Conservation (phyloP, 192 early-diverging fungal genomes). For the Paraglomus occultum region DNA sequence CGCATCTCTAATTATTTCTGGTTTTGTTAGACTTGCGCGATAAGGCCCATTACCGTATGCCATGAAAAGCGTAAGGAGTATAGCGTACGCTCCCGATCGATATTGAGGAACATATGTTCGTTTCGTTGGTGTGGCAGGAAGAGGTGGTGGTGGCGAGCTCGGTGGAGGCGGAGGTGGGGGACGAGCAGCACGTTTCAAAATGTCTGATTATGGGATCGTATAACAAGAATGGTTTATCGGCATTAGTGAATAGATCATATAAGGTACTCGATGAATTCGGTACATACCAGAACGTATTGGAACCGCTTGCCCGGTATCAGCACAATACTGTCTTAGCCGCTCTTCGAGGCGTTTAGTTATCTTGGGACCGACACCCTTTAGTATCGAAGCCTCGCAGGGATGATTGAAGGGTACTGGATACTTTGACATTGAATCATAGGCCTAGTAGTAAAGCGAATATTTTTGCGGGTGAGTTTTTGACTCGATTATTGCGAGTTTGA, state of each 20-base stretch:
- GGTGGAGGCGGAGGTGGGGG: too few relatives aligned
- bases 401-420: constrained; percentile 60
- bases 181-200: too few relatives aligned
- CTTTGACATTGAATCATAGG: constrained; percentile 57
- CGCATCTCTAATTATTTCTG: constrained; percentile 62
- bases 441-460: constrained; percentile 37
- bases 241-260: background rate
- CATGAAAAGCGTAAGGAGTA: constrained; percentile 66
- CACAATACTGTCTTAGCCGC: constrained; percentile 52
- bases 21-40: constrained; percentile 51
- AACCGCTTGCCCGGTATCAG: constrained; percentile 48
- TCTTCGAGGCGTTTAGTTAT: constrained; percentile 53
- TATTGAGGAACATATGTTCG: constrained; percentile 72
- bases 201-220: background rate
- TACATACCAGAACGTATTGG: constrained; percentile 30
- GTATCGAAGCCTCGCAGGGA: constrained; percentile 55
- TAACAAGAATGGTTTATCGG: too few relatives aligned
- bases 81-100: constrained; percentile 77
- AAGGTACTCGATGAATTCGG: background rate
- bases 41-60: constrained; percentile 25
- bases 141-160: background rate
- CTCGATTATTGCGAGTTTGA: background rate
- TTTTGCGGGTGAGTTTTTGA: background rate
- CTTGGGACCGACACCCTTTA: constrained; percentile 64
- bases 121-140: background rate